Conservation (phyloP, 257 asterid species). For the Rauvolfia tetraphylla region DNA sequence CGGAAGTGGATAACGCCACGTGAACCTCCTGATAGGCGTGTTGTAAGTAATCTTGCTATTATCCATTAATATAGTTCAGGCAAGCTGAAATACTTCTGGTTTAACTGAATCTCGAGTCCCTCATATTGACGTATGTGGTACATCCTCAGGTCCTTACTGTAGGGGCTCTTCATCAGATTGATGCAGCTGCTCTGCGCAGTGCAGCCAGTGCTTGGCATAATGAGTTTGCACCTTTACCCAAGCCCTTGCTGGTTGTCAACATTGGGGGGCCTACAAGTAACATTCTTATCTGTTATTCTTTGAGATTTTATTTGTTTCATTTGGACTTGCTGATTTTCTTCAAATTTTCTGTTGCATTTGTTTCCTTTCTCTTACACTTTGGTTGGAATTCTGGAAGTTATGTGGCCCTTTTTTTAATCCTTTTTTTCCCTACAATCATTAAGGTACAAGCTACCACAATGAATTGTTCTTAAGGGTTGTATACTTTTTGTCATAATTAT, state of each 20-base stretch:
- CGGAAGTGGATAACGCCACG: conserved; percentile 86
- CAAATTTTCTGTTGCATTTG: neutral
- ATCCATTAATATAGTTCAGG: neutral
- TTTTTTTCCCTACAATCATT: neutral
- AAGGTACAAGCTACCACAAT: neutral
- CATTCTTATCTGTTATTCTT: conserved; percentile 11
- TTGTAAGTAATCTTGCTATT: conserved; percentile 44
- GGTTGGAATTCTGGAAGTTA: neutral
- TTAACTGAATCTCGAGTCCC: neutral
- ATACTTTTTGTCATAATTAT: neutral
- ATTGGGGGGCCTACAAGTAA: conserved; percentile 96
- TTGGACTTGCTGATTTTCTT: neutral
- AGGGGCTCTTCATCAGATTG: conserved; percentile 96
- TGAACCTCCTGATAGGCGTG: conserved; percentile 70
- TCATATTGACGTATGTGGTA: neutral
- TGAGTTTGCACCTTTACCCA: conserved; percentile 78
- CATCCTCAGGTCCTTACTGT: conserved; percentile 64
- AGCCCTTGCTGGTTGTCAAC: conserved; percentile 87
- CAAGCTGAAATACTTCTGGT: neutral
- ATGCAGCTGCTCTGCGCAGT: conserved; percentile 69
- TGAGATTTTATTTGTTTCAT: conserved; percentile 1
- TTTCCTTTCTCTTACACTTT: neutral
- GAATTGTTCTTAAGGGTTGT: neutral
- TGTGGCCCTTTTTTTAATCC: neutral
- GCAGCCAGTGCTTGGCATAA: conserved; percentile 88